Evolutionary conservation across 2,329 filamentous ascomycete species (phyloP), one percentile per base, ranked within the genome.

Genomic region (Trichoderma simmonsii): DNA sequence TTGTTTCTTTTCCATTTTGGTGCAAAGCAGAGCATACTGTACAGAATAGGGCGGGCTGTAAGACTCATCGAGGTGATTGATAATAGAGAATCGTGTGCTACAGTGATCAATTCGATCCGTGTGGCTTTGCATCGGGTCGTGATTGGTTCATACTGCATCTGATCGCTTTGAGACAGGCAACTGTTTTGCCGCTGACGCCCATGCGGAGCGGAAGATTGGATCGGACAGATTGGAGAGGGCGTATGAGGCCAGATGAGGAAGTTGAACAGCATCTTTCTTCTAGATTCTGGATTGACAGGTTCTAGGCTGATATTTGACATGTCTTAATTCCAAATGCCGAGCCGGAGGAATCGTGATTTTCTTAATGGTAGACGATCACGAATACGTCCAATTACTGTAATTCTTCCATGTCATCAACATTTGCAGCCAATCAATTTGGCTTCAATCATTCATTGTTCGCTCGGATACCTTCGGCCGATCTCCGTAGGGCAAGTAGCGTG

Each of bases 381-480:
- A 54, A 11, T 54, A 24, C 21, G 21, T 24, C 9, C 48, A 54
- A 14, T 24, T 54, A 14, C 48, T 54, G n/a, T 24, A 14, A 54
- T 54, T 24, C 48, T 0, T 54, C 48, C 48, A 0, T 54, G 48
- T 54, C 21, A 54, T 54, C 1, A 24, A 21, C 11, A 12, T 24
- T 14, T 51, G 48, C 7, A 6, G 48, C 48, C 39, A 43, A 43
- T 43, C 15, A n/a, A 1, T 43, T 9, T n/a, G 18, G 3, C 7
- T 8, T 43, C 15, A n/a, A n/a, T 43, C 39, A 43, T 54, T 2
- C 48, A 54, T 54, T 54, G 48, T 57, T 57, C 5, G 12, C 21
- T 65, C 43, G 63, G 63, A 24, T 66, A 56, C 12, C 30, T n/a
- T 66, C 63, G 63, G 48, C 30, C 54, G 63, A 66, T 66, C 48